Evolutionary conservation across 805 yeast genomes (phyloP).

Genomic region (Wickerhamiella shivajii): DNA sequence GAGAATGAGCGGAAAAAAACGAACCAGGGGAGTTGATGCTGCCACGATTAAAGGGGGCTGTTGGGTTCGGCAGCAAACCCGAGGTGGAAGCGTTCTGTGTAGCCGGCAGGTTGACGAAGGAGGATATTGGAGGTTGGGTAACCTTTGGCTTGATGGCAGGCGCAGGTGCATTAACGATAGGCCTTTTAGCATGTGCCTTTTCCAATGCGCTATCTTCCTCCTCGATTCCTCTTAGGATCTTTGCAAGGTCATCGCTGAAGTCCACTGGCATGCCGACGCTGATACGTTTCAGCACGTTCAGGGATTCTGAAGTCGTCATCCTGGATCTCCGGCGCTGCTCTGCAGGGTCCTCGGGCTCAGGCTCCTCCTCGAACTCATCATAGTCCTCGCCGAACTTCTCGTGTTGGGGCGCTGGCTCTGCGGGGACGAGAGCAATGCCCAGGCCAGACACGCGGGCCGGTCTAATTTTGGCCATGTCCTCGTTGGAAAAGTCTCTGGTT

Average conservation of each 20-base stretch:
- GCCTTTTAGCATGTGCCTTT: background rate
- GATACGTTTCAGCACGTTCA: conserved; percentile 7
- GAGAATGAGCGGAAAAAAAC: no score
- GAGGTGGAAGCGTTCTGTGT: background rate
- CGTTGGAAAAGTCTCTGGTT: background rate
- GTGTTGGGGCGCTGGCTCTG: conserved; percentile 1
- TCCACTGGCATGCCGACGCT: conserved; percentile 8
- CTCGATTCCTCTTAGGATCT: conserved; percentile 6
- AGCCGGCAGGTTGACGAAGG: background rate
- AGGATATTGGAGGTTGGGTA: background rate
- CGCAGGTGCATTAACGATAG: background rate
- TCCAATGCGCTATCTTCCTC: conserved; percentile 8
- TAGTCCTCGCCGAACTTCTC: conserved; percentile 8
- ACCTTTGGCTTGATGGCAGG: background rate
- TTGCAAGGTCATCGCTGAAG: conserved; percentile 8
- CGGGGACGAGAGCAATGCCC: conserved; percentile 4
- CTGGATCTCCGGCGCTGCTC: background rate
- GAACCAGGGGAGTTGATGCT: background rate
- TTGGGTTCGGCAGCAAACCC: background rate
- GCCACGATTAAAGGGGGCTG: conserved; percentile 1
- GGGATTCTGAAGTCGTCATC: conserved; percentile 1
- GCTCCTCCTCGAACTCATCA: conserved; percentile 1
- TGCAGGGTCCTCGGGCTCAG: background rate
- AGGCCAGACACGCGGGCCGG: conserved; percentile 2
- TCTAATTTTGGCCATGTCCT: background rate